Conservation (phyloP, 1,139 yeast species). For the Magnusiomyces ingens region DNA sequence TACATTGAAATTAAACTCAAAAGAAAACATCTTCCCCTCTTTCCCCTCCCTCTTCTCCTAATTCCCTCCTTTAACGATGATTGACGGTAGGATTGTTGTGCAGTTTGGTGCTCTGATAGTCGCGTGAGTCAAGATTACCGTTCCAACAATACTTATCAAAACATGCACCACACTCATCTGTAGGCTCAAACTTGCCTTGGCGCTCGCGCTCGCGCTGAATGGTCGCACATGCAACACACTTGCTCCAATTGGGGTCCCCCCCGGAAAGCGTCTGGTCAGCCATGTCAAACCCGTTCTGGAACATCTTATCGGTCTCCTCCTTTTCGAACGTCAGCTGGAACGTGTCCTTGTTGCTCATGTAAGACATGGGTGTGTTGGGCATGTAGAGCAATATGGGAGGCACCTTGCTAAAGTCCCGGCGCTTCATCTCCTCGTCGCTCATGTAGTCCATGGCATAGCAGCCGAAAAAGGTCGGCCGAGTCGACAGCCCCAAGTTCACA, state of each 20-base stretch:
- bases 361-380: slow-evolving; percentile 69
- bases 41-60: too few relatives aligned
- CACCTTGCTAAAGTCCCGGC: slow-evolving; percentile 24
- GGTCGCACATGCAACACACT: slow-evolving; percentile 87
- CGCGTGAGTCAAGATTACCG: slow-evolving; percentile 36
- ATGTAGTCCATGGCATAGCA: slow-evolving; percentile 69
- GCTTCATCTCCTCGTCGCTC: slow-evolving; percentile 11
- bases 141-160: slow-evolving; percentile 83
- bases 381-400: slow-evolving; percentile 78
- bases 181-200: slow-evolving; percentile 48
- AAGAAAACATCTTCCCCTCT: too few relatives aligned
- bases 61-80: background rate
- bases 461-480: slow-evolving; percentile 69
- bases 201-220: slow-evolving; percentile 79
- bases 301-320: slow-evolving; percentile 55
- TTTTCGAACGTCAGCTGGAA: slow-evolving; percentile 59
- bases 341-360: slow-evolving; percentile 66
- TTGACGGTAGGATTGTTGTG: slow-evolving; percentile 9
- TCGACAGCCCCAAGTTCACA: slow-evolving; percentile 39
- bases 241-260: slow-evolving; percentile 62
- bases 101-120: slow-evolving; percentile 4
- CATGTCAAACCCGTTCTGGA: slow-evolving; percentile 77
- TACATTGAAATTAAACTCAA: too few relatives aligned
- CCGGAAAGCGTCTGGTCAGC: slow-evolving; percentile 41
- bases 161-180: slow-evolving; percentile 71